These are phyloP conservation scores for Lithohypha guttulata DNA, from an alignment of 2,329 filamentous ascomycete species.

Conservation along the genomic window DNA sequence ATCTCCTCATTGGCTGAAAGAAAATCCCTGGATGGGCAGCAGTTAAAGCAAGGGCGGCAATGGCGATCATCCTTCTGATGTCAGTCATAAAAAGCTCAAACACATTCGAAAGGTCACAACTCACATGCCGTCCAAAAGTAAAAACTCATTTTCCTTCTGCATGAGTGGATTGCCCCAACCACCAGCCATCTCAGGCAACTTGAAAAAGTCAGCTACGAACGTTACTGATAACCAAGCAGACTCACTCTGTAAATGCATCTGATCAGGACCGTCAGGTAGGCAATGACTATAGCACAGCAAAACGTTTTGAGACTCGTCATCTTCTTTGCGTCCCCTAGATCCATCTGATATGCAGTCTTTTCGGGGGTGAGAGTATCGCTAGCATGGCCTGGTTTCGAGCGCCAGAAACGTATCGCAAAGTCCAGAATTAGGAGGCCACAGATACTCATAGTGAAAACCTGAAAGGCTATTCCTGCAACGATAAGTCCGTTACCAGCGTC, in stretches of 20 bases:
- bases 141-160: slow-evolving; percentile 38
- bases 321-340: slow-evolving; percentile 11
- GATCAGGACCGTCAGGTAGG: slow-evolving; percentile 32
- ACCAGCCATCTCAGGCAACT: slow-evolving; percentile 41
- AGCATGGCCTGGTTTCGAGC: slow-evolving; percentile 18
- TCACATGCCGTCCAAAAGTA: slow-evolving; percentile 39
- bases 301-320: slow-evolving; percentile 16
- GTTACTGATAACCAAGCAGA: background rate
- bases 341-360: slow-evolving; percentile 12
- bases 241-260: slow-evolving; percentile 35
- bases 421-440: slow-evolving; percentile 27
- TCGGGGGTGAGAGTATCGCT: slow-evolving; percentile 24
- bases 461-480: slow-evolving; percentile 47
- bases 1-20: slow-evolving; percentile 26
- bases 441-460: slow-evolving; percentile 41
- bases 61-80: slow-evolving; percentile 34
- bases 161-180: slow-evolving; percentile 39
- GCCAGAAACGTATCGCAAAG: slow-evolving; percentile 34
- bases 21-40: slow-evolving; percentile 37
- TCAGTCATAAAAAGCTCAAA: slow-evolving; percentile 9
- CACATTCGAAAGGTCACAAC: slow-evolving; percentile 15
- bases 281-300: slow-evolving; percentile 20
- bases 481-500: slow-evolving; percentile 45
- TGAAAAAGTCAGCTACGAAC: slow-evolving; percentile 15
- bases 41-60: slow-evolving; percentile 32